Evolutionary conservation across 768 basidiomycete species (phyloP).

Genomic region (Russula sp.): DNA sequence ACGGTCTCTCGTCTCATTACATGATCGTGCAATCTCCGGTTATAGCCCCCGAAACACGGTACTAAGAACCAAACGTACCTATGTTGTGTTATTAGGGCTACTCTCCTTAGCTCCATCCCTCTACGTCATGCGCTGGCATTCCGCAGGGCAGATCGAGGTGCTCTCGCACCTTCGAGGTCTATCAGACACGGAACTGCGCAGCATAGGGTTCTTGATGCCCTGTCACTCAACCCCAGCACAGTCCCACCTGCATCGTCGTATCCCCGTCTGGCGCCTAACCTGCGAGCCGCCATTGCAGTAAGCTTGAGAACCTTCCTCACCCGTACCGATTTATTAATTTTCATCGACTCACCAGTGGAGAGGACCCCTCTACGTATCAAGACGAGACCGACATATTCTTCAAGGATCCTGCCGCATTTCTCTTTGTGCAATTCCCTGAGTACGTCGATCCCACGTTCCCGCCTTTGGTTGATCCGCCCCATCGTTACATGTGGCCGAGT

Average conservation of each 20-base stretch:
- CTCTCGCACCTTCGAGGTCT: slow-evolving; percentile 63
- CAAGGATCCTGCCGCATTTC: slow-evolving; percentile 61
- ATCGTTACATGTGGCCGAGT: slow-evolving; percentile 69
- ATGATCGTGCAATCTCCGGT: slow-evolving; percentile 23
- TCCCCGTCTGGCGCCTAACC: slow-evolving; percentile 79
- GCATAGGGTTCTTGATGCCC: slow-evolving; percentile 86
- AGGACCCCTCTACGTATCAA: slow-evolving; percentile 54
- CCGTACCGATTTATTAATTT: slow-evolving; percentile 5
- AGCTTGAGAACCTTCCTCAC: slow-evolving; percentile 18
- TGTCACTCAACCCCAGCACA: slow-evolving; percentile 97
- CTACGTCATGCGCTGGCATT: slow-evolving; percentile 75
- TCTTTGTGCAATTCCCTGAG: slow-evolving; percentile 63
- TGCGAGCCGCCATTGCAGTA: slow-evolving; percentile 92
- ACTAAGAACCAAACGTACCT: slow-evolving; percentile 9
- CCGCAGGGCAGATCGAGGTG: slow-evolving; percentile 73
- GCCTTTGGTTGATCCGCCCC: slow-evolving; percentile 52
- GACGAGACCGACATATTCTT: slow-evolving; percentile 88
- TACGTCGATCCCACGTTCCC: slow-evolving; percentile 63
- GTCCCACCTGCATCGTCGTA: slow-evolving; percentile 73
- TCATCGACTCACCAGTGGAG: slow-evolving; percentile 40
- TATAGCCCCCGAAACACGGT: background rate
- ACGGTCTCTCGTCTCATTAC: slow-evolving; percentile 56
- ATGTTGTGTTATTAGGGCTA: slow-evolving; percentile 41
- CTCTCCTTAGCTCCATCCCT: slow-evolving; percentile 58
- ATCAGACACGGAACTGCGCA: slow-evolving; percentile 46